Base-by-base conservation (phyloP, 164 flowering plant species). In the Annona squamosa region DNA sequence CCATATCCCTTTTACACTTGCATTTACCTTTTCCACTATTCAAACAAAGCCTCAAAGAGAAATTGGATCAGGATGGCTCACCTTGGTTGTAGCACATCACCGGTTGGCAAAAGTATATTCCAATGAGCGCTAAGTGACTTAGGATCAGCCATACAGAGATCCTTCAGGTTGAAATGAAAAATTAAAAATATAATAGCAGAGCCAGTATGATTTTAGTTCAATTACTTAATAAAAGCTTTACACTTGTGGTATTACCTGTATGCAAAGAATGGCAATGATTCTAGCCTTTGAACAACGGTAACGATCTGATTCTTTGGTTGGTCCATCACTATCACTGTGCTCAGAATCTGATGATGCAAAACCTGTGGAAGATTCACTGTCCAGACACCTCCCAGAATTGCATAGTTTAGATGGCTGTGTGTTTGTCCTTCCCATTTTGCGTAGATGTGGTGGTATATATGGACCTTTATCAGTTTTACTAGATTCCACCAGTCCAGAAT, bases 301-400 rank as follows among this genome's bases (percentile, higher is more conserved):
- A 45, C 65, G 77, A 52, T 82, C 82, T 71, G 61, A 12, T 67
- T 81, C 90, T 75, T 76, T 87, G 52, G 64, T 68, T 13, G 82
- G 75, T 61, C 89, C 87, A 82, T 95, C 99, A 81, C 80, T 86
- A 75, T 95, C 99, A 85, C 99, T 94, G 73, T 78, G 88, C 74
- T 95, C 99, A n/a, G 99, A 95, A 83, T 95, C 99, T 48, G 98
- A 92, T 66, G 96, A 89, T n/a, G 84, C 68, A 73, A 79, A 74
- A 70, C 81, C 85, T 1, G 48, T 59, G 63, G 86, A 80, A 71
- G 81, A 72, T 71, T 82, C 91, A 69, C 78, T 74, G 69, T 79
- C 86, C 16, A 87, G 79, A 17, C 72, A 77, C 78, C 74, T 71
- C 64, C 69, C 76, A 73, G 81, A 63, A 71, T 78, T 81, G 73